Evolutionary conservation across 495 filamentous ascomycete genomes (phyloP), one percentile per base, ranked within the genome.

Genomic region (Massariosphaeria phaeospora): DNA sequence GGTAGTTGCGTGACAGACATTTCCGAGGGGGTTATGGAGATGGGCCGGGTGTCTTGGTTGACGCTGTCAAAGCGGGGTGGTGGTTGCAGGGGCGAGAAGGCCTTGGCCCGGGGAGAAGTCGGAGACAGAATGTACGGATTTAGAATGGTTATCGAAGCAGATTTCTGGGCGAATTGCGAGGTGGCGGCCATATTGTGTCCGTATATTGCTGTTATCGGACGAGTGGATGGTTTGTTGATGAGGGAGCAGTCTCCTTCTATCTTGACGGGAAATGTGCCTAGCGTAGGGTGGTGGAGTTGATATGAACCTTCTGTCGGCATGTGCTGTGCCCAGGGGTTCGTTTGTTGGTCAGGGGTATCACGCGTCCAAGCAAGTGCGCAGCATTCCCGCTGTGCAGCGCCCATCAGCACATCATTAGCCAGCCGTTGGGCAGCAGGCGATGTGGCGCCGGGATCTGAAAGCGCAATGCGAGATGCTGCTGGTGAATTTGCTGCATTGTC

Each of bases 261-360:
- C 23, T 57, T 29, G 54, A 71, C 62, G 26, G 57, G 59, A 31
- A 69, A 65, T 12, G 46, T 47, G 13, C 66, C 66, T 12, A 88
- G 70, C 0, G 80, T 77, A 15, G 86, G 86, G 64, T 90, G 86
- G 25, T 81, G 80, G 10, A 91, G 73, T 63, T 85, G 84, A 68
- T 90, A 87, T 34, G 75, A 76, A 11, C 43, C 72, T 65, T 43
- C 73, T 73, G 46, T 75, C 70, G 65, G 88, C 81, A 59, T 25
- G 8, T 63, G 52, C 24, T 51, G 49, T 10, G 49, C 59, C 59
- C 43, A 57, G 8, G 55, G 66, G 30, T 50, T 59, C 10, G 61
- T 65, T 23, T 55, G 61, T 13, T 52, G 29, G 12, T 52, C 11
- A 3, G 61, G 47, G 2, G 52, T 17, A 10, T 61, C 61, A 1